Evolutionary conservation across 2,329 filamentous ascomycete genomes (phyloP).

Genomic region (Pochonia chlamydosporia): DNA sequence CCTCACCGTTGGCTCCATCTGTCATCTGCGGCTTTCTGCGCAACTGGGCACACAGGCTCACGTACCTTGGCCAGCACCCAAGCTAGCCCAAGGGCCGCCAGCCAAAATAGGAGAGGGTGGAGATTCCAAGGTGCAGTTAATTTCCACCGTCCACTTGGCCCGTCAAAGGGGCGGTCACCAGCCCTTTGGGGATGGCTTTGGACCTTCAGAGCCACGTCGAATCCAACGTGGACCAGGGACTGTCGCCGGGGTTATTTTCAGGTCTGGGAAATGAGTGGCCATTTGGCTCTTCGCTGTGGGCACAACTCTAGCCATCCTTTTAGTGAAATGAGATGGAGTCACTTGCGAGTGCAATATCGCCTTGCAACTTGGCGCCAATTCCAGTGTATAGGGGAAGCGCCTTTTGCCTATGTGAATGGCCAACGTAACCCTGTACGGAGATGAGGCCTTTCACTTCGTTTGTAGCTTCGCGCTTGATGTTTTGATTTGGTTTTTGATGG

Average conservation of each 20-base stretch:
- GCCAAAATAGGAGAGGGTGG: constrained; percentile 13
- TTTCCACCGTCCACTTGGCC: constrained; percentile 11
- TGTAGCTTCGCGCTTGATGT: background rate
- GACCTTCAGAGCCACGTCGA: background rate
- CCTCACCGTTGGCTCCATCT: constrained; percentile 18
- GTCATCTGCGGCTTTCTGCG: background rate
- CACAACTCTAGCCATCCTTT: background rate
- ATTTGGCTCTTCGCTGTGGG: background rate
- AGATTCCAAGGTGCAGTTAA: constrained; percentile 10
- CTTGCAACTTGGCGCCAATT: background rate
- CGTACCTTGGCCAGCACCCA: background rate
- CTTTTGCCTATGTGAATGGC: background rate
- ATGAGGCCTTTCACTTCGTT: background rate
- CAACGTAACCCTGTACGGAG: background rate
- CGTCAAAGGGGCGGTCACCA: background rate
- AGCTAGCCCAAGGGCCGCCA: background rate
- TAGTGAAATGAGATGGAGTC: constrained; percentile 2
- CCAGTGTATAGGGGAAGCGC: background rate
- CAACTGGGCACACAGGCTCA: background rate
- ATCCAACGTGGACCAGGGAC: background rate
- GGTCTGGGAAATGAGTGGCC: constrained; percentile 1
- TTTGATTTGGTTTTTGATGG: no score
- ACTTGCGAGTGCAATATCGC: background rate
- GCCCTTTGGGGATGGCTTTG: background rate
- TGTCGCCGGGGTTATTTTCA: background rate